Percentiles rank a stretch among this genome's conserved stretches.
phyloP scores from a whole-genome alignment of 2,329 filamentous ascomycete genomes.

The Diaporthe humulicola region DNA sequence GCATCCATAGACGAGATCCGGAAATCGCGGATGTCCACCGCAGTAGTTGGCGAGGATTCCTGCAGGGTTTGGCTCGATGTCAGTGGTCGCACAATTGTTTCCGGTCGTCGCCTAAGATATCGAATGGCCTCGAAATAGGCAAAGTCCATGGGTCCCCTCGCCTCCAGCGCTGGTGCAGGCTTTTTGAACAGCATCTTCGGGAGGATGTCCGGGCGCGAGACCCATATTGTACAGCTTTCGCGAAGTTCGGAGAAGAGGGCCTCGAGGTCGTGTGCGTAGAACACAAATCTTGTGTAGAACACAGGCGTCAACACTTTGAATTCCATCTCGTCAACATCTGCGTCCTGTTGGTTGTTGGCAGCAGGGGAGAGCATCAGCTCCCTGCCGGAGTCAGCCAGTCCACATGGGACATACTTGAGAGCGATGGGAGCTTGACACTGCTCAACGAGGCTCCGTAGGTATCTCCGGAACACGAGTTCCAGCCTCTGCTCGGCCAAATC shows the following conservation, averaged over 20 bases:
- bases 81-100: conserved; percentile 55
- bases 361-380: conserved; percentile 55
- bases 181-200: conserved; percentile 59
- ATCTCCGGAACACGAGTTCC: conserved; percentile 62
- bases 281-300: conserved; percentile 76
- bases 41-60: conserved; percentile 34
- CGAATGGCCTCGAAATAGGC: conserved; percentile 59
- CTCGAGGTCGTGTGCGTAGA: conserved; percentile 73
- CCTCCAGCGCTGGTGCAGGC: conserved; percentile 51
- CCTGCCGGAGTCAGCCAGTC: conserved; percentile 54
- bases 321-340: conserved; percentile 57
- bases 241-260: conserved; percentile 72
- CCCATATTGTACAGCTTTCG: conserved; percentile 70
- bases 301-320: conserved; percentile 72
- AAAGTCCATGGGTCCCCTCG: conserved; percentile 54
- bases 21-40: conserved; percentile 60
- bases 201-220: conserved; percentile 68
- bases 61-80: conserved; percentile 51
- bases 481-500: conserved; percentile 62
- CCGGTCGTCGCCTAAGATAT: conserved; percentile 57
- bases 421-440: conserved; percentile 57
- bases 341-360: conserved; percentile 40
- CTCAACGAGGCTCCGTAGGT: conserved; percentile 63
- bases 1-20: conserved; percentile 66
- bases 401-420: conserved; percentile 68